A percentile compares a stretch with the other conserved stretches of the same genome.
Conservation (phyloP, 257 asterid species). For the Ballota nigra region DNA sequence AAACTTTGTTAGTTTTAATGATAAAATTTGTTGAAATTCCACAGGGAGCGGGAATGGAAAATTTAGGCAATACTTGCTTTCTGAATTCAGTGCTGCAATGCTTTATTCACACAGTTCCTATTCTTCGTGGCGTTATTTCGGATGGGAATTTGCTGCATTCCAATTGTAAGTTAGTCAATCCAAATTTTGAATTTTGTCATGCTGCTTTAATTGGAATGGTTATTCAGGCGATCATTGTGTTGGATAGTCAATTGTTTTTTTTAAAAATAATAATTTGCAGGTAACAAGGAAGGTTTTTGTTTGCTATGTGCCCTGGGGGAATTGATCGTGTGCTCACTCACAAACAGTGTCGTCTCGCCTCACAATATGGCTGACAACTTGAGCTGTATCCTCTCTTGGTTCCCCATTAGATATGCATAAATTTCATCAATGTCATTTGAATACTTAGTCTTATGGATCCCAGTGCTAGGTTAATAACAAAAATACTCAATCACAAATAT, state of each 20-base stretch:
- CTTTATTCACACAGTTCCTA: conserved; percentile 76
- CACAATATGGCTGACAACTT: conserved; percentile 51
- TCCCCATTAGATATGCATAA: background rate
- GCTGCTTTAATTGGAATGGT: background rate
- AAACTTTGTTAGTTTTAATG: background rate
- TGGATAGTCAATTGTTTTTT: conserved; percentile 5
- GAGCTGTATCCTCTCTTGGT: conserved; percentile 66
- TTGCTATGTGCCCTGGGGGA: conserved; percentile 49
- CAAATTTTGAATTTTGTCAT: background rate
- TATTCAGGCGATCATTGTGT: background rate
- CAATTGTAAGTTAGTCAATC: conserved; percentile 36
- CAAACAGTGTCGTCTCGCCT: conserved; percentile 44
- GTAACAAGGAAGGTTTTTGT: conserved; percentile 44
- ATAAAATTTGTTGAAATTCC: conserved; percentile 4
- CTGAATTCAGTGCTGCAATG: conserved; percentile 84
- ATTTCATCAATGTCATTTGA: background rate
- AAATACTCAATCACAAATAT: background rate
- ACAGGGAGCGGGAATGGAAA: conserved; percentile 87
- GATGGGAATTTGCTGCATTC: conserved; percentile 32
- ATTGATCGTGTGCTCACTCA: conserved; percentile 43
- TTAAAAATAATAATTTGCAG: conserved; percentile 41
- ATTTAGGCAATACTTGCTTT: conserved; percentile 92
- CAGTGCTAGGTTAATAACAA: background rate
- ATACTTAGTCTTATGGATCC: background rate
- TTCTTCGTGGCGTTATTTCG: conserved; percentile 51